Conservation (phyloP, 2,329 filamentous ascomycete species). For the Phyllosticta citriasiana region DNA sequence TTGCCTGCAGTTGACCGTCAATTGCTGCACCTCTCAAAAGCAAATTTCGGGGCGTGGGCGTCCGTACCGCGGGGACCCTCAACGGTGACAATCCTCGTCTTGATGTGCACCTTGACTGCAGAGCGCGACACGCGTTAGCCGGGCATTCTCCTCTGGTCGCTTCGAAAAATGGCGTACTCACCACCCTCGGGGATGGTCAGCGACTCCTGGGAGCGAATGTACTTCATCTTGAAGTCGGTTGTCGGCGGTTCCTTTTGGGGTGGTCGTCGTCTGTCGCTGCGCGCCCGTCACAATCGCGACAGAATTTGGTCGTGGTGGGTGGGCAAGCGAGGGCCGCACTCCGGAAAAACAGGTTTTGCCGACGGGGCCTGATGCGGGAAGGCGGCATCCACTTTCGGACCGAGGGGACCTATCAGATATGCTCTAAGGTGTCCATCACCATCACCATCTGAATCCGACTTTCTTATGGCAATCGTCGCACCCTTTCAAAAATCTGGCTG, state of each 20-base stretch:
- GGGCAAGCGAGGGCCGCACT: not conserved
- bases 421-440: too few relatives aligned
- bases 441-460: too few relatives aligned
- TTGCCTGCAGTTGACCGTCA: slow-evolving; percentile 52
- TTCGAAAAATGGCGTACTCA: slow-evolving; percentile 47
- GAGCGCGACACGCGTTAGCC: slow-evolving; percentile 13
- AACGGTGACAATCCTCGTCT: slow-evolving; percentile 91
- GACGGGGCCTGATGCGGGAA: not conserved
- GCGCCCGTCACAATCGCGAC: slow-evolving; percentile 2
- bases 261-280: slow-evolving; percentile 11
- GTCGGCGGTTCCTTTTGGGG: slow-evolving; percentile 19
- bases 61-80: slow-evolving; percentile 79
- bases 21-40: slow-evolving; percentile 18
- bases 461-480: too few relatives aligned
- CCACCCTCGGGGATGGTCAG: slow-evolving; percentile 93
- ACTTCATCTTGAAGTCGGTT: slow-evolving; percentile 74
- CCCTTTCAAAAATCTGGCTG: too few relatives aligned
- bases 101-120: slow-evolving; percentile 94
- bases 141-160: slow-evolving; percentile 11
- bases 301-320: slow-evolving; percentile 5
- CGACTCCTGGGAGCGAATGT: slow-evolving; percentile 97
- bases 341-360: not conserved
- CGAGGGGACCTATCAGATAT: not conserved
- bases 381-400: not conserved
- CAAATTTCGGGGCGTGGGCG: slow-evolving; percentile 15